Conservation (phyloP, 257 asterid species). For the Phtheirospermum japonicum region DNA sequence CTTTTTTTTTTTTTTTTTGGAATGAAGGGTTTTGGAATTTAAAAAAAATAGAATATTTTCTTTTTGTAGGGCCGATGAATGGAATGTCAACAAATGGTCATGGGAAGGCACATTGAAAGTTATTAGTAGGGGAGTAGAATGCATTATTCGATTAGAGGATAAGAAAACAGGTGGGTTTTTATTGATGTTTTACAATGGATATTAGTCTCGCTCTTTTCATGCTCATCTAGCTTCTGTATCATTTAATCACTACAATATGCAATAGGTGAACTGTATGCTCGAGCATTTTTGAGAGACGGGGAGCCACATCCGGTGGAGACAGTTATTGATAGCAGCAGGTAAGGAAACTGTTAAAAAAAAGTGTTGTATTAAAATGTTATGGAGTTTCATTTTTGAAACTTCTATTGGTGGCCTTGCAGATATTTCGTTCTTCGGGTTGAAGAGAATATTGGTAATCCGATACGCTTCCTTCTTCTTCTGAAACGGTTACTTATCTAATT, state of each 20-base stretch:
- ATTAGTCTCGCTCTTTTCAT: constrained; percentile 2
- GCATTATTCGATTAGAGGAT: constrained; percentile 89
- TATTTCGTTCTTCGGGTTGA: constrained; percentile 93
- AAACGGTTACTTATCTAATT: constrained; percentile 1
- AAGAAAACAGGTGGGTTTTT: constrained; percentile 67
- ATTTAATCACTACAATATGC: constrained; percentile 11
- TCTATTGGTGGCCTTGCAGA: constrained; percentile 64
- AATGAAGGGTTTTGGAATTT: constrained; percentile 9
- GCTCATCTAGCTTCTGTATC: constrained; percentile 17
- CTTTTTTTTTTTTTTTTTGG: constrained; percentile 12
- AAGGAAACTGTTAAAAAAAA: constrained; percentile 4
- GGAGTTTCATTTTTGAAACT: constrained; percentile 2
- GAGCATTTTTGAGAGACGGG: constrained; percentile 93
- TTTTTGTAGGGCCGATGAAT: constrained; percentile 88
- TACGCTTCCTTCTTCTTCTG: constrained; percentile 22
- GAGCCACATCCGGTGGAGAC: constrained; percentile 98
- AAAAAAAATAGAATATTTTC: constrained; percentile 4
- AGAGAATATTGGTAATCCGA: constrained; percentile 76
- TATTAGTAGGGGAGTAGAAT: constrained; percentile 83
- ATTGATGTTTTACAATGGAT: constrained; percentile 8
- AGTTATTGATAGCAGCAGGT: constrained; percentile 99
- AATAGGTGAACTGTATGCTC: constrained; percentile 95
- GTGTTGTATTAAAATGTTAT: not conserved
- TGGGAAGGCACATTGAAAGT: constrained; percentile 96
- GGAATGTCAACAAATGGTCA: constrained; percentile 98